A percentile compares a stretch with the other conserved stretches of the same genome.
These are phyloP conservation scores for Globisporangium alternatum DNA, from an alignment of 352 stramenopile genomes.

Conservation along the genomic window DNA sequence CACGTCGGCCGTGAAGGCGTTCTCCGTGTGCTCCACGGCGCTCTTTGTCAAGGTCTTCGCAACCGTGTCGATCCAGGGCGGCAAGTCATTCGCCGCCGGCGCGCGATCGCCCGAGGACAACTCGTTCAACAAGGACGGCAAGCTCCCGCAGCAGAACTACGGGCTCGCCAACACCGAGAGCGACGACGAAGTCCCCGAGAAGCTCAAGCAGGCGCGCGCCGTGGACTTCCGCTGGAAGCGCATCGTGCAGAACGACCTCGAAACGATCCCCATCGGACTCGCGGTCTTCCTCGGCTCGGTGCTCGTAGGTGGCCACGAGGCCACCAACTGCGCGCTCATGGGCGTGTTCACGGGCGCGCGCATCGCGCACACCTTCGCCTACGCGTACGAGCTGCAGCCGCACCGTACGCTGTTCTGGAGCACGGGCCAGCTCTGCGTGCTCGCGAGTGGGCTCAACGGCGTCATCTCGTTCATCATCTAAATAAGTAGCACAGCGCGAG, in stretches of 20 bases:
- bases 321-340: slow-evolving; percentile 41
- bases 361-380: slow-evolving; percentile 37
- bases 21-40: slow-evolving; percentile 14
- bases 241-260: slow-evolving; percentile 48
- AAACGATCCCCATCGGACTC: slow-evolving; percentile 41
- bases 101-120: slow-evolving; percentile 16
- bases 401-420: slow-evolving; percentile 35
- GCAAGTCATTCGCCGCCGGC: slow-evolving; percentile 18
- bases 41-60: slow-evolving; percentile 20
- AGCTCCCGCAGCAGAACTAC: slow-evolving; percentile 10
- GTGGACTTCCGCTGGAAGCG: slow-evolving; percentile 37
- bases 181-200: slow-evolving; percentile 25
- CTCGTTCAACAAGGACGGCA: slow-evolving; percentile 11
- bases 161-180: slow-evolving; percentile 2
- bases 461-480: slow-evolving; percentile 31
- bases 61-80: slow-evolving; percentile 13
- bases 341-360: slow-evolving; percentile 38
- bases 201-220: slow-evolving; percentile 24
- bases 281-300: slow-evolving; percentile 41
- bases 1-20: slow-evolving; percentile 10
- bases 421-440: slow-evolving; percentile 32
- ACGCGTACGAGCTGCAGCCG: slow-evolving; percentile 39
- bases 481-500: neutral
- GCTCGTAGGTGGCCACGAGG: slow-evolving; percentile 36
- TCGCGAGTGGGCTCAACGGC: slow-evolving; percentile 34